Conservation (phyloP, 1,284 basidiomycete genomes). For the Trichosporon ovoides region DNA sequence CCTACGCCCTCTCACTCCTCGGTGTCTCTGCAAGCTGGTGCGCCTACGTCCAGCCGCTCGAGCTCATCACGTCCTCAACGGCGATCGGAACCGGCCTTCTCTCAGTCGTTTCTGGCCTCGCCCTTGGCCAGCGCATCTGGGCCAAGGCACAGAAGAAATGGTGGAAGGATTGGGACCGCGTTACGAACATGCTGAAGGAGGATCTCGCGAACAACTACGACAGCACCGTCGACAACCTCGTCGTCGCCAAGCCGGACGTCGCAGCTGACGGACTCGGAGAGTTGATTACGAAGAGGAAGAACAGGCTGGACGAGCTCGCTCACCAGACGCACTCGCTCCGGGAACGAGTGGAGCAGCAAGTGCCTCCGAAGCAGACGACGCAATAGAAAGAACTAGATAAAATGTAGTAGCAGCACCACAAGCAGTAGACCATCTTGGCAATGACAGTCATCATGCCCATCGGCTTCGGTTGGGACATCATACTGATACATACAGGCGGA, state of each 20-base stretch:
- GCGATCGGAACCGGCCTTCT: conserved; percentile 61
- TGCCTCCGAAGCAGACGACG: neutral
- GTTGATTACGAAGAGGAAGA: conserved; percentile 47
- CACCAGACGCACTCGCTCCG: neutral
- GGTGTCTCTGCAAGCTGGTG: conserved; percentile 51
- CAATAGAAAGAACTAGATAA: conserved; percentile 3
- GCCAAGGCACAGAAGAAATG: conserved; percentile 64
- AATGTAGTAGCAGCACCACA: neutral
- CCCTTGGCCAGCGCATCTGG: conserved; percentile 68
- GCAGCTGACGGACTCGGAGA: conserved; percentile 52
- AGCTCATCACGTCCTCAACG: conserved; percentile 45
- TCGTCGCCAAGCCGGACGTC: conserved; percentile 34
- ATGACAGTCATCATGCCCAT: neutral
- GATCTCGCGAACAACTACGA: conserved; percentile 62
- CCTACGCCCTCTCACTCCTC: conserved; percentile 30
- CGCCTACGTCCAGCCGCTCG: conserved; percentile 33
- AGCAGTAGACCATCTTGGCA: neutral
- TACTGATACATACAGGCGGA: conserved; percentile 3
- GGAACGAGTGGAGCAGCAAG: neutral
- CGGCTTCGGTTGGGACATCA: neutral
- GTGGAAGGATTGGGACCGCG: conserved; percentile 66
- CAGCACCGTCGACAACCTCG: conserved; percentile 41
- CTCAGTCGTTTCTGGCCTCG: conserved; percentile 54
- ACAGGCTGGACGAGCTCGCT: conserved; percentile 52
- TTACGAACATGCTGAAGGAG: conserved; percentile 63